Conservation (phyloP, 805 yeast genomes). For the Candida nemodendra region DNA sequence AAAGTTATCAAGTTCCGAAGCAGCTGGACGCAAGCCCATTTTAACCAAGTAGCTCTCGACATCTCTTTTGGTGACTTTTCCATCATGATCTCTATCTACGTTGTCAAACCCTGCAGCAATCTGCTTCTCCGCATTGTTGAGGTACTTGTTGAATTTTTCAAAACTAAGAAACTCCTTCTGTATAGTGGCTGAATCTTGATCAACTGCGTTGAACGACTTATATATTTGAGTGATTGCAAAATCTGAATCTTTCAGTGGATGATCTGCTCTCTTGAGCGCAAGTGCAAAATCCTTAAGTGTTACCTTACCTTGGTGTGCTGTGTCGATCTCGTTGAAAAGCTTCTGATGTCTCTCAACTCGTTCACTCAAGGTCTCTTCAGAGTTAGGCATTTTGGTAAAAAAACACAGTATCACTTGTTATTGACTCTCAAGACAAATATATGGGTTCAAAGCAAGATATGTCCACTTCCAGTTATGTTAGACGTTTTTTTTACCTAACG, state of each 20-base stretch:
- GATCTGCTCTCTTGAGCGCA: slow-evolving; percentile 48
- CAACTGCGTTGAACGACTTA: slow-evolving; percentile 49
- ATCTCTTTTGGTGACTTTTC: slow-evolving; percentile 63
- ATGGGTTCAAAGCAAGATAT: too few relatives aligned
- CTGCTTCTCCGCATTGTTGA: slow-evolving; percentile 66
- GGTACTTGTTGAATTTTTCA: slow-evolving; percentile 64
- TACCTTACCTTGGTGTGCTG: slow-evolving; percentile 45
- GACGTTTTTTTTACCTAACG: too few relatives aligned
- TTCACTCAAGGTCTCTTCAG: slow-evolving; percentile 21
- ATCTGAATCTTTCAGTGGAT: slow-evolving; percentile 62
- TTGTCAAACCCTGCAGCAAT: slow-evolving; percentile 64
- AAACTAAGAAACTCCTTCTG: slow-evolving; percentile 48
- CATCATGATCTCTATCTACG: slow-evolving; percentile 73
- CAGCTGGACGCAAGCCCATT: slow-evolving; percentile 53
- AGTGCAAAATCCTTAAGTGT: slow-evolving; percentile 46
- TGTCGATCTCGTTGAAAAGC: slow-evolving; percentile 46
- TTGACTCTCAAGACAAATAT: neutral
- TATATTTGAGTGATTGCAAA: slow-evolving; percentile 59
- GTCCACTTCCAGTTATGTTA: too few relatives aligned
- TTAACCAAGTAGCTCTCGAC: slow-evolving; percentile 61
- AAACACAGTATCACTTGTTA: too few relatives aligned
- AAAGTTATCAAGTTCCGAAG: slow-evolving; percentile 51
- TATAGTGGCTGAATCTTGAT: slow-evolving; percentile 1
- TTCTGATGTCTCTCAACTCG: slow-evolving; percentile 35
- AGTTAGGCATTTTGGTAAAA: neutral